Base-by-base conservation (phyloP, 139 green algal species). In the Volvox africanus region DNA sequence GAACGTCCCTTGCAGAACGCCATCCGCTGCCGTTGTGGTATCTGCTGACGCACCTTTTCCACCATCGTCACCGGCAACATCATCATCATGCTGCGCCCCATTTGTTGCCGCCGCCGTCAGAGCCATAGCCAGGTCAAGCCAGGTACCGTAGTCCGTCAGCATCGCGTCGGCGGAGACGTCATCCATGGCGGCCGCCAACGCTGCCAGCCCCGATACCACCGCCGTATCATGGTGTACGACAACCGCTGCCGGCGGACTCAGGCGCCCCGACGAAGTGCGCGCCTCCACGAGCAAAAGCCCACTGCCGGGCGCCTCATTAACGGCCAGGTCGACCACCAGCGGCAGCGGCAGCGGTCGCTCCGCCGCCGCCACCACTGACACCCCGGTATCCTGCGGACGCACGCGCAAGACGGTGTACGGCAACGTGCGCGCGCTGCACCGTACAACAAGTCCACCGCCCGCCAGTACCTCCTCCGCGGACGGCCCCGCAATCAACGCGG, bases 391-490 rank as follows among this genome's bases (percentile, higher is more conserved):
- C 44, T 21, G 32, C 21, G n/a, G 26, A 11, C 11, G 13, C 33
- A 88, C 83, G 36, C 11, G 68, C 26, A 80, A 13, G 13, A 80
- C 83, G 5, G 67, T 44, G 83, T 88, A 88, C 22, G 22, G 26
- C 83, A 88, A 65, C 67, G n/a, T 32, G 36, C 36, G 0, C 9
- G 24, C 14, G 26, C 13, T 0, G 24, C 16, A 19, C 0, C 83
- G 83, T 18, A 88, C 67, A 0, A 88, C 22, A 5, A 88, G 35
- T 21, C 67, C 83, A 28, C 67, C 67, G 24, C 83, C 83, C 22
- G 67, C 67, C 83, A 88, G 35, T 21, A 88, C 36, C 36, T 88
- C 83, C 83, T 80, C 83, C 82, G 61, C 82, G 28, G 62, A 67
- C 32, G 82, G 82, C 26, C 83, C 83, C 14, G 6, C 14, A 6